Evolutionary conservation across 768 basidiomycete species (phyloP).

Genomic region (Leucogyrophana mollusca): DNA sequence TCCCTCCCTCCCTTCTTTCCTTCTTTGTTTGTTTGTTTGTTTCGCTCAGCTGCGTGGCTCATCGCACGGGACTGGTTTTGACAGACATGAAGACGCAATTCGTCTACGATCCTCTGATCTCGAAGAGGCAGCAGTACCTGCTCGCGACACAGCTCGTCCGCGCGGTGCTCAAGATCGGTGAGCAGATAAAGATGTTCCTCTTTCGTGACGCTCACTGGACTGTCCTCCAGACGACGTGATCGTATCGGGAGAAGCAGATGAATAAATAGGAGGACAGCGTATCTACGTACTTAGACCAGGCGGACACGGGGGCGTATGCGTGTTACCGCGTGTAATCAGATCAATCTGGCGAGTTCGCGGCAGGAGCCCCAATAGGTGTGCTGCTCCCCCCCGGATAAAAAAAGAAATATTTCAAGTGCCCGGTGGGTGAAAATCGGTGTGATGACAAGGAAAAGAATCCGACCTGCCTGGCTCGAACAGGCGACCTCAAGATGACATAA

Average conservation of each 20-base stretch:
- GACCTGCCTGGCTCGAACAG: constrained; percentile 64
- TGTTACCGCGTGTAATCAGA: no score
- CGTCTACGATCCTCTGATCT: constrained; percentile 96
- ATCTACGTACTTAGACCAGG: no score
- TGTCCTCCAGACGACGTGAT: constrained; percentile 70
- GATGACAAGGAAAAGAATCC: constrained; percentile 29
- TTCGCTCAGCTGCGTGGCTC: no score
- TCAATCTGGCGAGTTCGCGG: no score
- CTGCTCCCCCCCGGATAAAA: no score
- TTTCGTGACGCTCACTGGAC: background rate
- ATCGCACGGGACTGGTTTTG: constrained; percentile 1
- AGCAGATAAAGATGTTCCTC: constrained; percentile 22
- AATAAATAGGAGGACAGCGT: no score
- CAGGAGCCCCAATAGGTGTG: no score
- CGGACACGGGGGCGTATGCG: no score
- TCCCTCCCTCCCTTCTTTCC: no score
- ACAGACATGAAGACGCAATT: constrained; percentile 97
- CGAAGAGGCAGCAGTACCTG: constrained; percentile 95
- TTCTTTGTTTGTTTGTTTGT: background rate
- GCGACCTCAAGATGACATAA: constrained; percentile 53
- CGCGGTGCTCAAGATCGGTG: constrained; percentile 86
- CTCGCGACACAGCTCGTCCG: constrained; percentile 94
- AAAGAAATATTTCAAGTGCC: no score
- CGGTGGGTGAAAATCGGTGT: no score
- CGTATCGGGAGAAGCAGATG: constrained; percentile 65